Percentiles rank a stretch among this genome's conserved stretches.
Conservation (phyloP, 805 yeast species). For the Lipomyces mesembrius region DNA sequence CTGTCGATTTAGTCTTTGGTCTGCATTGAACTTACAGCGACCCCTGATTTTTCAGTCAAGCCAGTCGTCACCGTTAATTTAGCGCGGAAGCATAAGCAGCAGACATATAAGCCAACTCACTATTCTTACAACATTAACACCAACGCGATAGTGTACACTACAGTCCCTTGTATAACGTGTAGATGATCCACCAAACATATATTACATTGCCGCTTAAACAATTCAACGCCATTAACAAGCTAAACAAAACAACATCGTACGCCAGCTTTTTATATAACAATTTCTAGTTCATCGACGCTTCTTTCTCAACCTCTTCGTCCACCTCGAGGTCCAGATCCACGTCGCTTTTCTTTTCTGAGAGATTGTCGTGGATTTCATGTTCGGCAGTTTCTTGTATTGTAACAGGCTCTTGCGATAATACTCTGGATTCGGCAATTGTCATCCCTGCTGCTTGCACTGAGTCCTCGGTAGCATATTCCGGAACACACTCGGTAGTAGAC, state of each 20-base stretch:
- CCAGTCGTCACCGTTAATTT: too few relatives aligned
- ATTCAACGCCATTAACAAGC: not conserved
- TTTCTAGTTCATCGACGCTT: constrained; percentile 19
- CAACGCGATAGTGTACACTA: not conserved
- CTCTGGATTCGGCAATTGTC: not conserved
- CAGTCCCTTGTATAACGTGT: not conserved
- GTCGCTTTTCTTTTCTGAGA: not conserved
- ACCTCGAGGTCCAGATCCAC: constrained; percentile 21
- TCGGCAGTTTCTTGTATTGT: not conserved
- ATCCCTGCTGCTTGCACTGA: not conserved
- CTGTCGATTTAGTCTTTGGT: too few relatives aligned
- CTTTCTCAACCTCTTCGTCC: constrained; percentile 27
- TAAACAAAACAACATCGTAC: not conserved
- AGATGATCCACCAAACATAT: not conserved
- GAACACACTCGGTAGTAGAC: not conserved
- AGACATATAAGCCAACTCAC: not conserved
- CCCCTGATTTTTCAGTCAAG: not conserved
- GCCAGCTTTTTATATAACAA: not conserved
- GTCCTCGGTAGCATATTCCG: not conserved
- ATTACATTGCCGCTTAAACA: not conserved
- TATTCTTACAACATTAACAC: not conserved
- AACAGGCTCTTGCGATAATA: not conserved
- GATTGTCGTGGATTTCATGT: not conserved
- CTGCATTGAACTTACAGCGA: not conserved
- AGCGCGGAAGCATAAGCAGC: too few relatives aligned